Base-by-base conservation (phyloP, 495 filamentous ascomycete species). In the Thozetella sp. region DNA sequence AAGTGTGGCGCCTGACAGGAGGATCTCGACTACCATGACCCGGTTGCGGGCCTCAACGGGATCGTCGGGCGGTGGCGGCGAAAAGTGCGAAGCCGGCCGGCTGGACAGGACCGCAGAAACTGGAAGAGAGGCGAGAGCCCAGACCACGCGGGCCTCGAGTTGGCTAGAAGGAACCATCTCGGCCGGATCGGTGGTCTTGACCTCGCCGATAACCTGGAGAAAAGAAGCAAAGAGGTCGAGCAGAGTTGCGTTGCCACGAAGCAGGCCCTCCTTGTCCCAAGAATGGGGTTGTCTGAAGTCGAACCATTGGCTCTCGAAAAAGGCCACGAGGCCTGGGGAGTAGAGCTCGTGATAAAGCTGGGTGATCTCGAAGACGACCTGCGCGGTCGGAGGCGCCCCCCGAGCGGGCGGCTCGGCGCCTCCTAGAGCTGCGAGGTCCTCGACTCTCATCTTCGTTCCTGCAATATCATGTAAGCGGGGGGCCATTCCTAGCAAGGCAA, bases 251-350 rank as follows among this genome's bases (percentile, higher is more conserved):
- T 89, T 86, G 24, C 78, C 80, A 72, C 85, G 72, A 4, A 94
- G 73, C 25, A 82, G 67, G 6, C 70, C 23, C 22, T 56, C 58
- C 2, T 67, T 34, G 27, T 26, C 30, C 1, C 54, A 52, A 20
- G 70, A 63, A 52, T 53, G 67, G 51, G 66, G 34, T 74, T 85
- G 67, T 73, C 82, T 67, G 74, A 81, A 54, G 54, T 81, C 74
- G 69, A 89, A 97, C 92, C 92, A 97, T 26, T 80, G 80, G n/a
- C 92, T 89, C 64, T 97, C 93, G 56, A 97, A 83, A 59, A 96
- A 88, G 56, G 84, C 85, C 64, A 91, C 86, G 34, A 97, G 86
- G 23, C 90, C 92, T 1, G 85, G 83, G 19, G 86, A 86, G 69
- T 95, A 97, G 53, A 91, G 86, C 50, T 88, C 87, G 57, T 84